phyloP scores from a whole-genome alignment of 2,329 filamentous ascomycete species.

The Westerdykella ornata region DNA sequence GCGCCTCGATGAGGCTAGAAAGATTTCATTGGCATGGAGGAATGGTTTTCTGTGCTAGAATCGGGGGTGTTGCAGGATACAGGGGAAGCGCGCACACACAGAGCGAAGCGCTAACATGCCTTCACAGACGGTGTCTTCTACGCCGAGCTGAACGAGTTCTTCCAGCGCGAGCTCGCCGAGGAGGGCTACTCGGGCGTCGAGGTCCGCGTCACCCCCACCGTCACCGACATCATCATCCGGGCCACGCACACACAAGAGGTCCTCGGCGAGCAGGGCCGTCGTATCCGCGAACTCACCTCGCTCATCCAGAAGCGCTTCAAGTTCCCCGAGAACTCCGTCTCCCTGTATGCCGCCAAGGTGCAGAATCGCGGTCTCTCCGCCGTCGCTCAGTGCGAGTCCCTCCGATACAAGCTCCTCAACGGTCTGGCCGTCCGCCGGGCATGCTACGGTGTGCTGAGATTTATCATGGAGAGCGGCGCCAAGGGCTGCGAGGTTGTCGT shows the following conservation, averaged over 20 bases:
- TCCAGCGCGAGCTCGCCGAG: slow-evolving; percentile 99
- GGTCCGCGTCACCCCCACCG: slow-evolving; percentile 98
- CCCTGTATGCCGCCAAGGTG: slow-evolving; percentile 99
- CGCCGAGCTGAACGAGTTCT: slow-evolving; percentile 99
- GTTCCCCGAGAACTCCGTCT: slow-evolving; percentile 99
- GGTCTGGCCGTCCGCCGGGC: slow-evolving; percentile 96
- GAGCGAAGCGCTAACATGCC: slow-evolving; percentile 17
- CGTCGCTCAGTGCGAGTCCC: slow-evolving; percentile 99
- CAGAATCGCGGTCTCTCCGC: slow-evolving; percentile 99
- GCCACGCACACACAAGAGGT: slow-evolving; percentile 99
- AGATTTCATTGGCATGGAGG: slow-evolving; percentile 8
- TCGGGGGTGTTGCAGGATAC: slow-evolving; percentile 4
- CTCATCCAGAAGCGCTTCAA: slow-evolving; percentile 99
- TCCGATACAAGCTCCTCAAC: slow-evolving; percentile 99
- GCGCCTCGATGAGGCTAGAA: not conserved
- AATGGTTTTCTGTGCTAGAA: slow-evolving; percentile 9
- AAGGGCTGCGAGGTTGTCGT: slow-evolving; percentile 99
- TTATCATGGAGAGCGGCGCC: slow-evolving; percentile 99
- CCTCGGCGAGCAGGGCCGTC: slow-evolving; percentile 98
- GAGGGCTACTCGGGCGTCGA: slow-evolving; percentile 99
- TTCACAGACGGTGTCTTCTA: slow-evolving; percentile 92
- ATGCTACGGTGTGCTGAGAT: slow-evolving; percentile 99
- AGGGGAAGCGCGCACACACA: not conserved
- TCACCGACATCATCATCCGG: slow-evolving; percentile 99
- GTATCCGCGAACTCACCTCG: slow-evolving; percentile 99